These are phyloP conservation scores for Kluyveromyces marxianus DNA, from an alignment of 1,139 yeast genomes.

Conservation along the genomic window DNA sequence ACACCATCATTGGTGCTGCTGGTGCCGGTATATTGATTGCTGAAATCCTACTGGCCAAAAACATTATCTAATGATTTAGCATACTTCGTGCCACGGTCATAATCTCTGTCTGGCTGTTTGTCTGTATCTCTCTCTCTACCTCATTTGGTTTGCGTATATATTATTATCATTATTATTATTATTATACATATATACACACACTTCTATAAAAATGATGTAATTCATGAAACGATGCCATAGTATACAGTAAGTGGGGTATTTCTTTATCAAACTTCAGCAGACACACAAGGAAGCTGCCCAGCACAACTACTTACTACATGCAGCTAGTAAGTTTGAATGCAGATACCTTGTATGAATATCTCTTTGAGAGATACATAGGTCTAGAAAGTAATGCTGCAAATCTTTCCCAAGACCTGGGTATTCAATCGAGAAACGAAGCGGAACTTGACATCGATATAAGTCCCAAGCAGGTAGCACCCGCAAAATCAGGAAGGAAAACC, in stretches of 20 bases:
- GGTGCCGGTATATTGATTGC: conserved; percentile 98
- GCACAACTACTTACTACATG: background rate
- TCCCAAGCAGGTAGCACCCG: conserved; percentile 9
- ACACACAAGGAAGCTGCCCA: background rate
- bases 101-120: too few species aligned
- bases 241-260: too few species aligned
- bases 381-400: conserved; percentile 15
- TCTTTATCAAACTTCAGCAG: too few species aligned
- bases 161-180: too few species aligned
- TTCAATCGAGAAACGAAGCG: conserved; percentile 13
- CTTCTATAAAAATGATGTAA: too few species aligned
- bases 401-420: conserved; percentile 30
- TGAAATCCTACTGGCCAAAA: conserved; percentile 74
- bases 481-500: background rate
- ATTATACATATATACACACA: too few species aligned
- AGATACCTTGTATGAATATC: conserved; percentile 26
- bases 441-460: conserved; percentile 19
- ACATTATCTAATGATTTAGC: conserved; percentile 45
- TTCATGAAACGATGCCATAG: too few species aligned
- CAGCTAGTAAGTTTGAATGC: conserved; percentile 11
- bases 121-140: too few species aligned
- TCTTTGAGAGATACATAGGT: conserved; percentile 25
- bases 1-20: conserved; percentile 97
- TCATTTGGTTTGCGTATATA: too few species aligned
- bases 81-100: background rate